Evolutionary conservation across 257 asterid species (phyloP).

Genomic region (Petunia axillaris): DNA sequence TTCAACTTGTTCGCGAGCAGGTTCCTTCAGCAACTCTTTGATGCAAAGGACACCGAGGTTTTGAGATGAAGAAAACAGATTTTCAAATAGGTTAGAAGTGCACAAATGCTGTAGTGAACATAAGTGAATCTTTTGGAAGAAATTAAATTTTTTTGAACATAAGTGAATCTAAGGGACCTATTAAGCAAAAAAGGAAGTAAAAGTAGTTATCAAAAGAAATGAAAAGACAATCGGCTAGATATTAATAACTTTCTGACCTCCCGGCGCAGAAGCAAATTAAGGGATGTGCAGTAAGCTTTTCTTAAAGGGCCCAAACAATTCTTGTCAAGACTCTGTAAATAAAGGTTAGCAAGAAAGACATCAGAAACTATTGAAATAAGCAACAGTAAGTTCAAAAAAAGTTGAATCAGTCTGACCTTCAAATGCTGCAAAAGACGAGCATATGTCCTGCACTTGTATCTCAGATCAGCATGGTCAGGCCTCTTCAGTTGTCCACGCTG

Average conservation of each 20-base stretch:
- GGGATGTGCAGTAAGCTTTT: conserved; percentile 96
- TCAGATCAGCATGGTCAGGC: conserved; percentile 96
- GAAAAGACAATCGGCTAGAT: conserved; percentile 4
- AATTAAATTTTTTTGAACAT: background rate
- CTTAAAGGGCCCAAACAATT: conserved; percentile 76
- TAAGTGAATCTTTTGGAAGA: background rate
- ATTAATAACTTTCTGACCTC: conserved; percentile 68
- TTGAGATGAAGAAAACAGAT: conserved; percentile 17
- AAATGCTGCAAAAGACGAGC: conserved; percentile 98
- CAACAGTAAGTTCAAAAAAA: conserved; percentile 8
- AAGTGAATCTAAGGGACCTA: background rate
- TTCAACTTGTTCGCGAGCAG: background rate
- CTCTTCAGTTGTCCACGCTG: conserved; percentile 98
- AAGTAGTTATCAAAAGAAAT: background rate
- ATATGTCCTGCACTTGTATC: conserved; percentile 96
- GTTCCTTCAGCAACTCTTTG: background rate
- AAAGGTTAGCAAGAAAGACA: conserved; percentile 21
- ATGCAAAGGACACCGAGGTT: conserved; percentile 9
- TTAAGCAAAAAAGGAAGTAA: conserved; percentile 4
- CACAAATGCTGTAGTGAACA: background rate
- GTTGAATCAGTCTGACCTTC: conserved; percentile 58
- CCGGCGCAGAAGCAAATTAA: conserved; percentile 85
- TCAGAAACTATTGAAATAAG: conserved; percentile 34
- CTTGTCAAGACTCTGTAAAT: conserved; percentile 84
- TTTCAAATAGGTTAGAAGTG: conserved; percentile 14